Conservation (phyloP, 345 rosid species). For the Eucalyptus guilfoylei region DNA sequence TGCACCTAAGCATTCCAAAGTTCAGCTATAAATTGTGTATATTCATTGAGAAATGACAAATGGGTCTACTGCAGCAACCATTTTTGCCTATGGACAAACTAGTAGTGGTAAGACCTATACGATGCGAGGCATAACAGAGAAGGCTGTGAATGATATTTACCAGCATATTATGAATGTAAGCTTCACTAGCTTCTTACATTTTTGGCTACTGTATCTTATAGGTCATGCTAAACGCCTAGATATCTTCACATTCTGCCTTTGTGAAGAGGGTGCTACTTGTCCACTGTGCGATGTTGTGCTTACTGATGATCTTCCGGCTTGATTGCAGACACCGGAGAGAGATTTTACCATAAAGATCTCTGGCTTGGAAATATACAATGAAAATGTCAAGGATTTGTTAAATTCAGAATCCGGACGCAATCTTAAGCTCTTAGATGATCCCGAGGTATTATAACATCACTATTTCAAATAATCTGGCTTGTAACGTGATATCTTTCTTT, state of each 20-base stretch:
- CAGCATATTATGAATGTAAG: slow-evolving; percentile 75
- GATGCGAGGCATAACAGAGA: slow-evolving; percentile 98
- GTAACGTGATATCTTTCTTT: background rate
- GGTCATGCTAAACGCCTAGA: background rate
- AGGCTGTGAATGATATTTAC: slow-evolving; percentile 93
- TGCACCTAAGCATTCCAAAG: background rate
- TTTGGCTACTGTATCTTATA: background rate
- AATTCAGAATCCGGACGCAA: slow-evolving; percentile 87
- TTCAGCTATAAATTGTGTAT: background rate
- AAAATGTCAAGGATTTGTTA: slow-evolving; percentile 83
- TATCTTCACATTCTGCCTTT: background rate
- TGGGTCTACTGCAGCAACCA: slow-evolving; percentile 54
- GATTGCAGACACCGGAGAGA: slow-evolving; percentile 83
- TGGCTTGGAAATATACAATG: slow-evolving; percentile 94
- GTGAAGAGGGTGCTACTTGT: background rate
- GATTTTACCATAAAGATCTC: slow-evolving; percentile 91
- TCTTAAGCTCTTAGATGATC: slow-evolving; percentile 98
- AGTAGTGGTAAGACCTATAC: slow-evolving; percentile 98
- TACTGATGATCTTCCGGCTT: background rate
- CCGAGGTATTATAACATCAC: slow-evolving; percentile 54
- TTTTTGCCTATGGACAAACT: slow-evolving; percentile 98
- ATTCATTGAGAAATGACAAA: background rate
- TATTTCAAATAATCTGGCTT: background rate
- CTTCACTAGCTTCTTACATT: background rate
- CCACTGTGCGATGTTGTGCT: background rate